Conservation (phyloP, 768 basidiomycete genomes). For the Russula griseocarnosa region DNA sequence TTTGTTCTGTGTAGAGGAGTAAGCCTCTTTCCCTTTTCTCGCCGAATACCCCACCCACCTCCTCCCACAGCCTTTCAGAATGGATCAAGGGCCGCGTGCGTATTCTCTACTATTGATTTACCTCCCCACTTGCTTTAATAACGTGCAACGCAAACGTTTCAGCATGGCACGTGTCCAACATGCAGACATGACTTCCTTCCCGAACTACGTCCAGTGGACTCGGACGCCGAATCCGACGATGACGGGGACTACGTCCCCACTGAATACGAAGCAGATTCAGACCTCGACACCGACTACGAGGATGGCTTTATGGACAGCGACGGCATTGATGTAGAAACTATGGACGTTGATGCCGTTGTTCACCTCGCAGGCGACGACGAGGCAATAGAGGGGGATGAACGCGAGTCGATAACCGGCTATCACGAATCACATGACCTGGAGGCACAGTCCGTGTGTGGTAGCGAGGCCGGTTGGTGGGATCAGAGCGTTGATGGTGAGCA, state of each 20-base stretch:
- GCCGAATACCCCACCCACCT: slow-evolving; percentile 6
- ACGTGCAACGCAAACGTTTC: slow-evolving; percentile 13
- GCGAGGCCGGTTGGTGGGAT: slow-evolving; percentile 21
- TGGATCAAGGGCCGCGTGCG: slow-evolving; percentile 60
- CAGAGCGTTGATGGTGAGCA: slow-evolving; percentile 17
- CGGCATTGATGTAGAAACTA: slow-evolving; percentile 28
- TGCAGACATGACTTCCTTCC: slow-evolving; percentile 60
- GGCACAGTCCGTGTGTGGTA: slow-evolving; percentile 21
- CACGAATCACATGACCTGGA: slow-evolving; percentile 23
- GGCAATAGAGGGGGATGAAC: slow-evolving; percentile 45
- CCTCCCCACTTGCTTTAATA: slow-evolving; percentile 2
- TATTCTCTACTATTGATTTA: slow-evolving; percentile 17
- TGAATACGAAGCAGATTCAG: slow-evolving; percentile 44
- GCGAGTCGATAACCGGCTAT: slow-evolving; percentile 22
- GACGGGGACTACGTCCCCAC: slow-evolving; percentile 63
- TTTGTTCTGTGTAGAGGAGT: slow-evolving; percentile 67
- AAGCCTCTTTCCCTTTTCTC: slow-evolving; percentile 29
- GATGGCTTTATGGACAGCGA: slow-evolving; percentile 29
- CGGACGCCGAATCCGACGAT: slow-evolving; percentile 63
- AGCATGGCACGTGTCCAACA: slow-evolving; percentile 72
- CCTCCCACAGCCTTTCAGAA: slow-evolving; percentile 47
- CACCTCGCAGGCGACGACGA: slow-evolving; percentile 15
- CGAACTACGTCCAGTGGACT: slow-evolving; percentile 46
- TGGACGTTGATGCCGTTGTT: slow-evolving; percentile 28
- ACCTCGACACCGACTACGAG: slow-evolving; percentile 33